Percentiles rank a stretch among this genome's conserved stretches.
Conservation (phyloP, 2,329 filamentous ascomycete genomes). For the Teratosphaeria epicoccoides region DNA sequence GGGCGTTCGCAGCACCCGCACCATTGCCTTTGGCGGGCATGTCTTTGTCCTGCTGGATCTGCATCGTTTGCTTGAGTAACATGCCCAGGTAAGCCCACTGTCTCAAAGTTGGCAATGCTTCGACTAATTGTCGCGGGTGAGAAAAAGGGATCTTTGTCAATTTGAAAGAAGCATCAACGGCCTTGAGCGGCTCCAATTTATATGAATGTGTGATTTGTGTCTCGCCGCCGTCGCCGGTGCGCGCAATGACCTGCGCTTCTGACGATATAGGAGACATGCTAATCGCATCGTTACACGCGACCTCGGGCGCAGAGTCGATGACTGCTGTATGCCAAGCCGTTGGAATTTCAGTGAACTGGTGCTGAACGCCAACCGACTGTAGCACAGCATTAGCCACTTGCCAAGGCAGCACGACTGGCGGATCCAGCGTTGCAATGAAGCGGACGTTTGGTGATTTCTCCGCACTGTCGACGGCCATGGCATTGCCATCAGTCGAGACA, state of each 20-base stretch:
- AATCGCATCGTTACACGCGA: constrained; percentile 2
- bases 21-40: background rate
- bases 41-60: background rate
- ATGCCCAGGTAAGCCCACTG: constrained; percentile 64
- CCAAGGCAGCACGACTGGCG: constrained; percentile 60
- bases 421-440: constrained; percentile 65
- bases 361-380: constrained; percentile 47
- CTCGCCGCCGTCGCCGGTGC: constrained; percentile 8
- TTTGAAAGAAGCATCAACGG: constrained; percentile 54
- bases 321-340: constrained; percentile 13
- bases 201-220: constrained; percentile 37
- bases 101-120: constrained; percentile 61
- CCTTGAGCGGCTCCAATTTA: constrained; percentile 59
- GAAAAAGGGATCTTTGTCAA: constrained; percentile 62
- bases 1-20: background rate
- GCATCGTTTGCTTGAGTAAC: constrained; percentile 40
- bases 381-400: constrained; percentile 53
- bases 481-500: constrained; percentile 32
- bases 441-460: constrained; percentile 56
- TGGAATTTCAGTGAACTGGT: constrained; percentile 23
- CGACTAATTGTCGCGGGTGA: constrained; percentile 65
- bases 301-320: constrained; percentile 5
- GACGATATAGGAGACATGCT: background rate
- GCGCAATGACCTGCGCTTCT: constrained; percentile 5
- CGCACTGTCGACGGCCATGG: constrained; percentile 43